phyloP scores from a whole-genome alignment of 331 rosid species.

The Malus hybrid region DNA sequence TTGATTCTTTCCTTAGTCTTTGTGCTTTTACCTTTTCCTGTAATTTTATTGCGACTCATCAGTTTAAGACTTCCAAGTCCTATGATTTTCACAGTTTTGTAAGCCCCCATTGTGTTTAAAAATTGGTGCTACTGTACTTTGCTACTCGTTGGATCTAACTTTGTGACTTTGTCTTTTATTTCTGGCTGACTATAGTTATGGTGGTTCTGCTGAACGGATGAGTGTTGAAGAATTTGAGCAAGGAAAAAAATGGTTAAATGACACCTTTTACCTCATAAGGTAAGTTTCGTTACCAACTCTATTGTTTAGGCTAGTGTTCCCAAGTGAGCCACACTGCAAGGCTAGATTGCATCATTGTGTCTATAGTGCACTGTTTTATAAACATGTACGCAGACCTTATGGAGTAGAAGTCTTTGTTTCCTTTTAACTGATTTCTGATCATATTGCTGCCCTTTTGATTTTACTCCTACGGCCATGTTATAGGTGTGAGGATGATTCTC shows the following conservation, averaged over 20 bases:
- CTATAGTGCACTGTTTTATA: neutral
- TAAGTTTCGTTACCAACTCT: constrained; percentile 21
- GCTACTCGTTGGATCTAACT: neutral
- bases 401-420: constrained; percentile 1
- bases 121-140: neutral
- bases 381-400: neutral
- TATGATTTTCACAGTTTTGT: neutral
- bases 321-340: neutral
- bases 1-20: neutral
- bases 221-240: constrained; percentile 58
- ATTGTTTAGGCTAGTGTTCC: neutral
- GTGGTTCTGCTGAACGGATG: constrained; percentile 57
- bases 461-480: neutral
- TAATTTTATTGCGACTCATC: neutral
- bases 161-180: constrained; percentile 12
- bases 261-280: constrained; percentile 82
- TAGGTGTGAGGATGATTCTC: constrained; percentile 94
- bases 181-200: constrained; percentile 48
- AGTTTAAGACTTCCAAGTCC: neutral
- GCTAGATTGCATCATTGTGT: neutral
- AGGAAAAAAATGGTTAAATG: constrained; percentile 80
- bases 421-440: constrained; percentile 7
- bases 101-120: neutral
- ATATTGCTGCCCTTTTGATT: neutral
- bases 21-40: neutral